Conservation (phyloP, 164 flowering plant genomes). For the Tetrastigma voinierianum region DNA sequence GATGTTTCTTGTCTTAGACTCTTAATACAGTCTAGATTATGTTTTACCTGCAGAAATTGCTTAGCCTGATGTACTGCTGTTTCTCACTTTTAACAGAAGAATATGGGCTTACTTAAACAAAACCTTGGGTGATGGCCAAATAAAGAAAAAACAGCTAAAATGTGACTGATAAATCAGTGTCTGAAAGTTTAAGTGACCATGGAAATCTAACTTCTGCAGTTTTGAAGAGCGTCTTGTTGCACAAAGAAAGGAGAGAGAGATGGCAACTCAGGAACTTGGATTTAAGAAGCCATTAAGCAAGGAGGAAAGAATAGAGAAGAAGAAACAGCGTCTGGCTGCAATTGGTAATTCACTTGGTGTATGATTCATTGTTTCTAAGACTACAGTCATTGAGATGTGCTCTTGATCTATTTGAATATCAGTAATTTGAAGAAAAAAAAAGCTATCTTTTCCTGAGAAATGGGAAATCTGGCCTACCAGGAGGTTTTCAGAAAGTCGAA, state of each 20-base stretch:
- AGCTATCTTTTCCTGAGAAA: not conserved
- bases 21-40: no score
- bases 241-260: constrained; percentile 79
- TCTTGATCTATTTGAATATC: not conserved
- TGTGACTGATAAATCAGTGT: no score
- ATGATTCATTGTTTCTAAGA: not conserved
- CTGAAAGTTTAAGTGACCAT: no score
- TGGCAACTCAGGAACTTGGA: constrained; percentile 68
- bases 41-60: no score
- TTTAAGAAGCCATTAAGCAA: constrained; percentile 74
- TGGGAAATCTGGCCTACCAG: not conserved
- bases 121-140: no score
- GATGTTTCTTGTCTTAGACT: no score
- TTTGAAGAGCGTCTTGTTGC: constrained; percentile 65
- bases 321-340: constrained; percentile 92
- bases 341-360: constrained; percentile 59
- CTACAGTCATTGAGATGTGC: not conserved
- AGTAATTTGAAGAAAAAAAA: not conserved
- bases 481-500: not conserved
- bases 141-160: no score
- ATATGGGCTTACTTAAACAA: no score
- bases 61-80: no score
- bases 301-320: constrained; percentile 81
- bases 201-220: not conserved
- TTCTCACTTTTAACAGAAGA: no score